These are phyloP conservation scores for Helminthosporium solani DNA, from an alignment of 2,329 filamentous ascomycete species.

Conservation along the genomic window DNA sequence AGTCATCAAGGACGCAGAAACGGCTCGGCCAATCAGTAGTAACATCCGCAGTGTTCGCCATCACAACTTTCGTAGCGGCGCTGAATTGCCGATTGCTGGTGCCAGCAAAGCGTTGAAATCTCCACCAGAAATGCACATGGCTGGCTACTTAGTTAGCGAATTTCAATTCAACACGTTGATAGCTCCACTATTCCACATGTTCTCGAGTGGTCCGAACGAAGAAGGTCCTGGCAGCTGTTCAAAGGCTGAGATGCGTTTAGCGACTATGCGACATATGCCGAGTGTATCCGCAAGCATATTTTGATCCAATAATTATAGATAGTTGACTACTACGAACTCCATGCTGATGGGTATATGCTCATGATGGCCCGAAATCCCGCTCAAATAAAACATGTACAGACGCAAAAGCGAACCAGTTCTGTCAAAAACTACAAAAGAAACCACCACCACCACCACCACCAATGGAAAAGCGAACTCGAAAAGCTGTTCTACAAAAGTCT, in stretches of 20 bases:
- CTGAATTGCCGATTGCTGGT: background rate
- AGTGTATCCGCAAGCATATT: too few species aligned
- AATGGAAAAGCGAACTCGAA: too few species aligned
- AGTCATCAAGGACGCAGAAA: background rate
- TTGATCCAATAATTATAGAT: too few species aligned
- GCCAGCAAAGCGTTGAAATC: background rate
- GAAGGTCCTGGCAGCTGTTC: slow-evolving; percentile 1
- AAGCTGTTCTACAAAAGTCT: too few species aligned
- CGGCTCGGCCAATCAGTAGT: background rate
- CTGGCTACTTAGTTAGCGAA: background rate
- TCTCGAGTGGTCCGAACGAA: too few species aligned
- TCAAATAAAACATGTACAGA: background rate
- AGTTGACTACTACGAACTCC: background rate
- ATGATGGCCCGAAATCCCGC: background rate
- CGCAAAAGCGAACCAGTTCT: background rate
- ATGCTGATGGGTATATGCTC: background rate
- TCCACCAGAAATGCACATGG: background rate
- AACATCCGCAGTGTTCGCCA: background rate
- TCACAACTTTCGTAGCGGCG: background rate
- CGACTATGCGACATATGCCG: too few species aligned
- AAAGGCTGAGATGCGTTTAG: too few species aligned
- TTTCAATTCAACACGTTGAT: background rate
- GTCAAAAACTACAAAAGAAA: too few species aligned
- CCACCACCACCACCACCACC: too few species aligned
- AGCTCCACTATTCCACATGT: background rate